Evolutionary conservation across 2,329 filamentous ascomycete species (phyloP), one percentile per base, ranked within the genome.

Genomic region (Penicillium psychrosexuale): DNA sequence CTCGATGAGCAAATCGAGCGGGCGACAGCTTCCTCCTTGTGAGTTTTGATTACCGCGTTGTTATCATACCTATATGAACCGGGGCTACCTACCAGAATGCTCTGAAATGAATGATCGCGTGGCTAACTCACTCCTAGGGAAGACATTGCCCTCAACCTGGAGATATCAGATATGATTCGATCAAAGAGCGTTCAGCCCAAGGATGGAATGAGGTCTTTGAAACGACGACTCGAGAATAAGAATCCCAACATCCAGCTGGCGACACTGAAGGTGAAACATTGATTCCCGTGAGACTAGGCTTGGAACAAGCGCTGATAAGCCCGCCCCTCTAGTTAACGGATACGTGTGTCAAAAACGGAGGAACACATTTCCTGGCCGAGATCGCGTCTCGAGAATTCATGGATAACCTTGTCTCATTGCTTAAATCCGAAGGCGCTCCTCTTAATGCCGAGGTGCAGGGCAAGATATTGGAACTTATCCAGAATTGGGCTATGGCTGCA

Each of bases 341-440:
- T 77, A 97, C 94, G 0, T 99, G 94, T 72, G 91, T 97, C 58
- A 99, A 99, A 79, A 99, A 99, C 79, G 94, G 94, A 56, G 94
- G 94, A 64, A 84, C 88, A 37, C 94, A 99, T 75, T 99, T 99
- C 74, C 86, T 99, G 47, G 83, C 87, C 62, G 94, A 99, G 77
- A 94, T 99, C 65, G 93, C 94, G 38, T 97, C 93, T 17, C 86
- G 92, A 61, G 94, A 99, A 77, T 99, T 97, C 69, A 95, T 99
- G 89, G 94, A 99, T 76, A 97, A 97, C 71, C 78, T 99, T 49
- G 88, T 90, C 17, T 97, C 93, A 33, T 81, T 99, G 15, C 82
- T 99, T 31, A 92, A 93, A 70, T 88, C 89, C 17, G 86, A 89
- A 47, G 89, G 90, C 2, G 74, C 77, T 17, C 86, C 90, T 8